Evolutionary conservation across 345 rosid genomes (phyloP), one percentile per base, ranked within the genome.

Genomic region (Zanthoxylum bungeanum): DNA sequence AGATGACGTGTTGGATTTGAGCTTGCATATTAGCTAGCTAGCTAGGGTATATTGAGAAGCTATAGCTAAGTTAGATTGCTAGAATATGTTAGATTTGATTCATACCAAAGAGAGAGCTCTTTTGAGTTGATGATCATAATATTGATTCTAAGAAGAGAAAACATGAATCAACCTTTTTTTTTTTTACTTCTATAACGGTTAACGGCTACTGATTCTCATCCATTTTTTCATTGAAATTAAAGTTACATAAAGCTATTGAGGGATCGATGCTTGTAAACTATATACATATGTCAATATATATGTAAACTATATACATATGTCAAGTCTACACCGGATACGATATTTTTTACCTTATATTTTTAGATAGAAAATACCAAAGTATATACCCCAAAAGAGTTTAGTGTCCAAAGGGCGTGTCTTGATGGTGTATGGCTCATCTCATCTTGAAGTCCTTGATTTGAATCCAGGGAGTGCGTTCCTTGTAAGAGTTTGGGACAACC

Each of bases 121-220:
- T 60, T 77, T 75, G 61, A 77, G 68, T 55, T 69, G 62, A 72
- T 58, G 11, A 58, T 56, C n/a, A n/a, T n/a, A n/a, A 64, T 17
- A 71, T 55, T 60, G 68, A 76, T 73, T 62, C 73, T 47, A 10
- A 30, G 25, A 27, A 40, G 51, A 30, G 9, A 42, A 70, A n/a
- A n/a, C n/a, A n/a, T n/a, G n/a, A n/a, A n/a, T n/a, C n/a, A n/a
- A n/a, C n/a, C n/a, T n/a, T n/a, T n/a, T n/a, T n/a, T n/a, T 63
- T 52, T 68, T 34, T 30, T 1, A 44, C 49, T 12, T 24, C 22
- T 66, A 30, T 40, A 74, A 72, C 72, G 40, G 50, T 47, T 46
- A 69, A 79, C 79, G 34, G 74, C 64, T 42, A 69, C 66, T 74
- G 79, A 80, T 63, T 75, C 79, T 73, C 70, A 46, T 59, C 56